phyloP scores from a whole-genome alignment of 192 early-diverging fungal genomes.

The Coemansia sp. region DNA sequence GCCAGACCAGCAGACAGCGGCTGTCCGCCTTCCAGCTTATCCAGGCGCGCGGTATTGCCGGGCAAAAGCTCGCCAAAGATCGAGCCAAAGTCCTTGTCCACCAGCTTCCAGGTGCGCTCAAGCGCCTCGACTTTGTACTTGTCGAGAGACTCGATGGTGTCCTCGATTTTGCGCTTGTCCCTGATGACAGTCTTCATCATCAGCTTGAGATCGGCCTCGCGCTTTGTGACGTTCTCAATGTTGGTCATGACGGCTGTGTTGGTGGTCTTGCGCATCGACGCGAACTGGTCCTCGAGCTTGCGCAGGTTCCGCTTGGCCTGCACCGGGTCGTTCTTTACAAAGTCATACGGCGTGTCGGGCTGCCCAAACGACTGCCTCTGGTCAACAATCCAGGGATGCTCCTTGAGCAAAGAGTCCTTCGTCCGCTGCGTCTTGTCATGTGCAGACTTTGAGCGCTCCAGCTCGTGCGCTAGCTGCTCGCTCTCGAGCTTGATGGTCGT shows the following conservation, averaged over 20 bases:
- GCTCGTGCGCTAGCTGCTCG: constrained; percentile 77
- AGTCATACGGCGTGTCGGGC: constrained; percentile 80
- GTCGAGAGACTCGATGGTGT: constrained; percentile 86
- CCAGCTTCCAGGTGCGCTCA: constrained; percentile 84
- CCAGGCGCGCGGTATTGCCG: constrained; percentile 85
- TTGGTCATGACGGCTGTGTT: constrained; percentile 95
- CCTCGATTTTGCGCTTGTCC: constrained; percentile 95
- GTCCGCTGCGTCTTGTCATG: constrained; percentile 52
- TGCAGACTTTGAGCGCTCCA: constrained; percentile 68
- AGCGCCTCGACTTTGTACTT: constrained; percentile 89
- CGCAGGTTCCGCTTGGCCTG: constrained; percentile 72
- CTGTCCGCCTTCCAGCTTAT: constrained; percentile 73
- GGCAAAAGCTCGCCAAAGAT: constrained; percentile 96
- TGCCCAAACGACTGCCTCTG: constrained; percentile 89
- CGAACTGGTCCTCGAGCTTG: constrained; percentile 75
- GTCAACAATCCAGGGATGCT: constrained; percentile 84
- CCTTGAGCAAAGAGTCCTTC: constrained; percentile 54
- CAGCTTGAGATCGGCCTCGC: constrained; percentile 74
- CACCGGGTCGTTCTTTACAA: constrained; percentile 66
- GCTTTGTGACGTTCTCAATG: constrained; percentile 91
- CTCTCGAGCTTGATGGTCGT: constrained; percentile 73
- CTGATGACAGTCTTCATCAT: constrained; percentile 86
- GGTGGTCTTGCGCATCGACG: constrained; percentile 77
- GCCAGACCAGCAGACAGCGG: constrained; percentile 83
- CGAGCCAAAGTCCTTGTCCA: constrained; percentile 92